A percentile compares a stretch with the other conserved stretches of the same genome.
These are phyloP conservation scores for Austropuccinia psidii DNA, from an alignment of 1,284 basidiomycete genomes.

Conservation along the genomic window DNA sequence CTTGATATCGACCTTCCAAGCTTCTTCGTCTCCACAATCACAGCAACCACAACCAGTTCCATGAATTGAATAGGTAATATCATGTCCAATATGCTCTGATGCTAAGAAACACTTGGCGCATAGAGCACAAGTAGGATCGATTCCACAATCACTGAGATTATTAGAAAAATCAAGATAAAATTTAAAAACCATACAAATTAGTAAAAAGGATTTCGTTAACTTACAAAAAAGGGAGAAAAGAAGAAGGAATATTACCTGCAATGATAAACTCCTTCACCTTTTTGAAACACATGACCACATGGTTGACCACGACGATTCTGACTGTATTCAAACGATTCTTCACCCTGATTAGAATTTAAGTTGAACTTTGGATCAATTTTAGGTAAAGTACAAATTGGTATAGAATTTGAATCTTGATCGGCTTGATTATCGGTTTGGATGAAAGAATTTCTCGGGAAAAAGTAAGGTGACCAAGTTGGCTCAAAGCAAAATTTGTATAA, in stretches of 20 bases:
- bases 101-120: constrained; percentile 80
- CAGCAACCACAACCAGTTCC: constrained; percentile 69
- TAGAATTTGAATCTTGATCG: background rate
- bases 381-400: constrained; percentile 12
- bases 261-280: constrained; percentile 48
- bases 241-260: constrained; percentile 38
- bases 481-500: constrained; percentile 28
- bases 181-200: background rate
- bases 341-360: constrained; percentile 17
- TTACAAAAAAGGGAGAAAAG: background rate
- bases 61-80: constrained; percentile 82
- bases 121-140: constrained; percentile 78
- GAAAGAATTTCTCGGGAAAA: constrained; percentile 28
- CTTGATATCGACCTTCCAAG: constrained; percentile 62
- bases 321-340: constrained; percentile 27
- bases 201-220: background rate
- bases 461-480: constrained; percentile 28
- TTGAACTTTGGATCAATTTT: constrained; percentile 14
- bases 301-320: constrained; percentile 33
- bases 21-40: constrained; percentile 82
- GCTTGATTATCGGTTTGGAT: background rate
- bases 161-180: background rate
- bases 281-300: constrained; percentile 46
- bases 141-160: constrained; percentile 66
- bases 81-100: constrained; percentile 72